phyloP scores from a whole-genome alignment of 805 yeast genomes.

The Kodamaea lidongshanica region DNA sequence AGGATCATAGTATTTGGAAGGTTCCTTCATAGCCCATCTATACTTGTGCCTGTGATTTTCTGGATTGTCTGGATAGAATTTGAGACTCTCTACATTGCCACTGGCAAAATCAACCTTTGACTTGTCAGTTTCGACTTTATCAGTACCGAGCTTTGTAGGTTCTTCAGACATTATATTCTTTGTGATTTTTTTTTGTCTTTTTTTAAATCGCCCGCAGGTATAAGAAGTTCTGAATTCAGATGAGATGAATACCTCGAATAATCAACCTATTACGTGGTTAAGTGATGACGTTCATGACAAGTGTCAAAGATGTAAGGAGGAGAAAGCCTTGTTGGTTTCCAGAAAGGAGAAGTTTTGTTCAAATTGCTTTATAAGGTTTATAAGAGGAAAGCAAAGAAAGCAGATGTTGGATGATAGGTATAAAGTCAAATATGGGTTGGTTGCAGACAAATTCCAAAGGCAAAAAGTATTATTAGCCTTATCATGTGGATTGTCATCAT shows the following conservation, averaged over 20 bases:
- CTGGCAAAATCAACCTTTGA: constrained; percentile 49
- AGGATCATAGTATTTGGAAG: constrained; percentile 86
- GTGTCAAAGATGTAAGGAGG: constrained; percentile 49
- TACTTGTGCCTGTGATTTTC: constrained; percentile 61
- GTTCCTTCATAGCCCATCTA: constrained; percentile 66
- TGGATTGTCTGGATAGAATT: constrained; percentile 86
- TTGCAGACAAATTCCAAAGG: constrained; percentile 23
- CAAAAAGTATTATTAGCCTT: constrained; percentile 54
- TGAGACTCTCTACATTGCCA: constrained; percentile 47
- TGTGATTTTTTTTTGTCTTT: neutral
- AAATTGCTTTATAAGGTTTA: constrained; percentile 63
- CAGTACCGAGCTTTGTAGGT: constrained; percentile 12
- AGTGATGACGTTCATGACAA: constrained; percentile 10
- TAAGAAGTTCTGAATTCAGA: neutral
- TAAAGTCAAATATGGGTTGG: constrained; percentile 58
- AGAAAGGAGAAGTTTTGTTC: constrained; percentile 64
- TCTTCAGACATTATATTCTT: neutral
- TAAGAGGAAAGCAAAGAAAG: constrained; percentile 75
- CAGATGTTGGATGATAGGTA: constrained; percentile 67
- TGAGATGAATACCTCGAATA: constrained; percentile 5
- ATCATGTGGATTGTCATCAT: constrained; percentile 62
- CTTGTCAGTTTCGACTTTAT: constrained; percentile 28
- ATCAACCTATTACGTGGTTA: constrained; percentile 13
- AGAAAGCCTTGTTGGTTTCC: constrained; percentile 39
- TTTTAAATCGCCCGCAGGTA: constrained; percentile 2